Conservation (phyloP, 169 alveolate species). For the Cryptosporidium ryanae region DNA sequence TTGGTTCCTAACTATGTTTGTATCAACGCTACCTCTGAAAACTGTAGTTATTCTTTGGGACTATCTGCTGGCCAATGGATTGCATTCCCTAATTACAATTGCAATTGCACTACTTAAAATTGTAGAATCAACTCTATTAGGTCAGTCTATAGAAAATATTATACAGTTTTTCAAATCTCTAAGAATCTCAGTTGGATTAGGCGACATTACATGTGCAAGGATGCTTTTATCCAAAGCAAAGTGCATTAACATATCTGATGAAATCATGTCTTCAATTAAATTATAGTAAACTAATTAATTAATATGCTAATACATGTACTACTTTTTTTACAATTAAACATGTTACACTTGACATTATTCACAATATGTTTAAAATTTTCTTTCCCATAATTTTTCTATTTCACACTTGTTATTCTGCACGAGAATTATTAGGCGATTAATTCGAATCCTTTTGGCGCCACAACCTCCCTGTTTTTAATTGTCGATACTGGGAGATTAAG, state of each 20-base stretch:
- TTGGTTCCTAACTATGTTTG: conserved; percentile 83
- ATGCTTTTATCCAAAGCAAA: conserved; percentile 58
- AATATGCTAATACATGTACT: background rate
- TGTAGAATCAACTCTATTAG: conserved; percentile 54
- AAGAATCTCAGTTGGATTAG: conserved; percentile 55
- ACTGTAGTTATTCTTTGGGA: conserved; percentile 84
- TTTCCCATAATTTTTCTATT: background rate
- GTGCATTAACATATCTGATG: conserved; percentile 49
- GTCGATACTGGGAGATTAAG: no score
- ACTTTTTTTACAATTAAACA: background rate
- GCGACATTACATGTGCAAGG: conserved; percentile 58
- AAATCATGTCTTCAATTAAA: conserved; percentile 16
- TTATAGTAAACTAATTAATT: background rate
- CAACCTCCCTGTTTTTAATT: no score
- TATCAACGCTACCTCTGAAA: conserved; percentile 81
- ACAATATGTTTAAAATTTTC: no score
- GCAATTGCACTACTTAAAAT: conserved; percentile 62
- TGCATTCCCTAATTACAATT: conserved; percentile 49
- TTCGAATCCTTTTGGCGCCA: background rate
- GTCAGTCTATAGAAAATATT: conserved; percentile 68
- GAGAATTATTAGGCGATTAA: background rate
- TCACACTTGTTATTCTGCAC: background rate
- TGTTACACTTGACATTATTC: no score
- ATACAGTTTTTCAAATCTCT: conserved; percentile 70
- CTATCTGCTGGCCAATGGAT: conserved; percentile 73